These are phyloP conservation scores for Kregervanrija fluxuum DNA, from an alignment of 805 yeast genomes.

Conservation along the genomic window DNA sequence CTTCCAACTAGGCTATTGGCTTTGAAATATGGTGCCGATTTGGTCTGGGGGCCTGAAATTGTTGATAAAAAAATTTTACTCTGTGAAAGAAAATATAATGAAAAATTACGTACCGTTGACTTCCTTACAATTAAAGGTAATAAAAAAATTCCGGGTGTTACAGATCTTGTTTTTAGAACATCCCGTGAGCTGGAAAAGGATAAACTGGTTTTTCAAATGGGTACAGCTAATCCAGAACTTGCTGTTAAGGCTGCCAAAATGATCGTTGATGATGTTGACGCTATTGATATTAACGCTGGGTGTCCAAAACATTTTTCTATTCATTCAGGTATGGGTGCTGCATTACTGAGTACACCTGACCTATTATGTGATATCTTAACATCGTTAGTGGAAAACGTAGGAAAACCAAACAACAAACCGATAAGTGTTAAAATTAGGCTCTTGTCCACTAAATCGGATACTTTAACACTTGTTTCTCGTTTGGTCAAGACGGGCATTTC, in stretches of 20 bases:
- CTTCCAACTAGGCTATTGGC: conserved; percentile 82
- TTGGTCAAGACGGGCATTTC: conserved; percentile 73
- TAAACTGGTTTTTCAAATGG: conserved; percentile 80
- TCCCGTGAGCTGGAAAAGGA: conserved; percentile 53
- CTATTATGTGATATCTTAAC: conserved; percentile 60
- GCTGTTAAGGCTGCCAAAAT: conserved; percentile 85
- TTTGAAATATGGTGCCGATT: conserved; percentile 79
- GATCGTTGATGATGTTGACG: conserved; percentile 82
- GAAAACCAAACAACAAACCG: conserved; percentile 67
- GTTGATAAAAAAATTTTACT: conserved; percentile 76
- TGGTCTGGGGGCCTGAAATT: conserved; percentile 96
- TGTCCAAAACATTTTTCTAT: conserved; percentile 95
- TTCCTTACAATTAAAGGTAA: conserved; percentile 36
- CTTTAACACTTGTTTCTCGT: conserved; percentile 50
- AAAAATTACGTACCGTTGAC: conserved; percentile 51
- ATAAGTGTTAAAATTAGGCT: conserved; percentile 88
- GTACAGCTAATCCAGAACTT: conserved; percentile 72
- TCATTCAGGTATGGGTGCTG: conserved; percentile 98
- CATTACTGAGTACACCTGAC: conserved; percentile 77
- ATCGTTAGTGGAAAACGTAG: conserved; percentile 70
- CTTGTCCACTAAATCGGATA: conserved; percentile 53
- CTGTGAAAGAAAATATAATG: conserved; percentile 60
- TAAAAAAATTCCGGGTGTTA: conserved; percentile 38
- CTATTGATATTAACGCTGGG: conserved; percentile 91
- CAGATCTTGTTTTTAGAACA: conserved; percentile 62